Conservation (phyloP, 2,329 filamentous ascomycete species). For the Pestalotiopsis sp. region DNA sequence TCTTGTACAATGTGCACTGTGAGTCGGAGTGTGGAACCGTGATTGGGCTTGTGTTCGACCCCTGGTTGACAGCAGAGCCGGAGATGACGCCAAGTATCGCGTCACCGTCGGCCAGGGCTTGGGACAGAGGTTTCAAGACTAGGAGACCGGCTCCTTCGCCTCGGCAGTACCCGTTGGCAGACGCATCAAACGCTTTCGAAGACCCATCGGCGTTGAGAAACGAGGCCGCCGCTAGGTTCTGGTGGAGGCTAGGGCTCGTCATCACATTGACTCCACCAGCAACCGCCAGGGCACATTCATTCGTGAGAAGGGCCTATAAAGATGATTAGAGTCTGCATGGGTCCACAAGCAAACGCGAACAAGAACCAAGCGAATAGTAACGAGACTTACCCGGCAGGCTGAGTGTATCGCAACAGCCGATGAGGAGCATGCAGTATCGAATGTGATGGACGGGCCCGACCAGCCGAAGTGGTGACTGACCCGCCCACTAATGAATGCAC, state of each 20-base stretch:
- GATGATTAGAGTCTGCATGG: not conserved
- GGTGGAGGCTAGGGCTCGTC: slow-evolving; percentile 25
- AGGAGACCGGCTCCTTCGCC: slow-evolving; percentile 51
- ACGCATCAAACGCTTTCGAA: slow-evolving; percentile 51
- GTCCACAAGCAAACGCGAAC: not conserved
- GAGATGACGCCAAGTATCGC: slow-evolving; percentile 46
- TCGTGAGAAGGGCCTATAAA: slow-evolving; percentile 23
- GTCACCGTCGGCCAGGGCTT: slow-evolving; percentile 54
- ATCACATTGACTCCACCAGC: slow-evolving; percentile 44
- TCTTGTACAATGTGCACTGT: slow-evolving; percentile 32
- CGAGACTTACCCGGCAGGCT: slow-evolving; percentile 26
- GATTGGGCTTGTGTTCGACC: slow-evolving; percentile 28
- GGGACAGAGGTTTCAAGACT: slow-evolving; percentile 51
- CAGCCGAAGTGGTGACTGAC: slow-evolving; percentile 39
- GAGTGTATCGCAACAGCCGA: slow-evolving; percentile 36
- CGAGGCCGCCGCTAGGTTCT: slow-evolving; percentile 30
- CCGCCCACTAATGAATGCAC: slow-evolving; percentile 33
- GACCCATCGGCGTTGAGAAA: slow-evolving; percentile 46
- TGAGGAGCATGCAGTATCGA: slow-evolving; percentile 42
- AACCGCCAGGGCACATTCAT: slow-evolving; percentile 36
- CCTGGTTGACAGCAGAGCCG: slow-evolving; percentile 37
- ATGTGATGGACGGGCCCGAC: slow-evolving; percentile 33
- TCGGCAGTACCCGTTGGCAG: slow-evolving; percentile 57
- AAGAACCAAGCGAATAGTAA: not conserved
- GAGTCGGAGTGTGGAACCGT: slow-evolving; percentile 29